These are phyloP conservation scores for Mycena rebaudengoi DNA, from an alignment of 768 basidiomycete genomes.

Conservation along the genomic window DNA sequence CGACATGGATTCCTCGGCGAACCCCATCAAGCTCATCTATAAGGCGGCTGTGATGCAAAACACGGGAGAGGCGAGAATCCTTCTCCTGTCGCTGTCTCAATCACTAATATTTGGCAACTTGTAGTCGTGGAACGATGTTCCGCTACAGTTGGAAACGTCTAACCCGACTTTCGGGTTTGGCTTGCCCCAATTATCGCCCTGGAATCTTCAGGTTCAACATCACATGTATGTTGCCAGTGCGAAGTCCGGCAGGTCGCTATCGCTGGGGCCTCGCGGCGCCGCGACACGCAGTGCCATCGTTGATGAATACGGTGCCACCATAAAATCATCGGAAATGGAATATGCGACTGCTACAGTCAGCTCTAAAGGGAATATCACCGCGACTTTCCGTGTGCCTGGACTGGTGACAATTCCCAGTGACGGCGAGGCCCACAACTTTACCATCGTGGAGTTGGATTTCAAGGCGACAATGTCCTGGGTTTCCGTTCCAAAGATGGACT, in stretches of 20 bases:
- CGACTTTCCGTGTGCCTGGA: conserved; percentile 53
- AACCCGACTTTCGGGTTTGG: conserved; percentile 49
- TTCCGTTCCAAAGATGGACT: conserved; percentile 47
- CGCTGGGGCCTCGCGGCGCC: background rate
- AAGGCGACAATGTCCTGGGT: conserved; percentile 54
- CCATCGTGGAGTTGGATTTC: conserved; percentile 45
- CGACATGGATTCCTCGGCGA: conserved; percentile 49
- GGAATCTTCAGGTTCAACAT: conserved; percentile 48
- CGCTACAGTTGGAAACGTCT: conserved; percentile 53
- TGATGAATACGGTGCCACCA: background rate
- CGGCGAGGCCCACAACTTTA: conserved; percentile 49
- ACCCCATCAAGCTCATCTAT: conserved; percentile 48
- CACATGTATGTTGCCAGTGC: too few species aligned
- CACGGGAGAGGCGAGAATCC: conserved; percentile 49
- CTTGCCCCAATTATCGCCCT: conserved; percentile 46
- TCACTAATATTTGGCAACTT: background rate
- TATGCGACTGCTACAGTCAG: conserved; percentile 32
- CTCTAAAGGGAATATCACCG: conserved; percentile 48
- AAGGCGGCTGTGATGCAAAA: conserved; percentile 50
- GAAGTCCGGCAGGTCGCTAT: conserved; percentile 6
- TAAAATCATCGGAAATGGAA: background rate
- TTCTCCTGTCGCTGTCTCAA: background rate
- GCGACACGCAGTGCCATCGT: background rate
- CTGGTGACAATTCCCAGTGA: conserved; percentile 52
- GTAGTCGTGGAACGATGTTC: conserved; percentile 53